Base-by-base conservation (phyloP, 2,329 filamentous ascomycete species). In the Aureobasidium sp. region DNA sequence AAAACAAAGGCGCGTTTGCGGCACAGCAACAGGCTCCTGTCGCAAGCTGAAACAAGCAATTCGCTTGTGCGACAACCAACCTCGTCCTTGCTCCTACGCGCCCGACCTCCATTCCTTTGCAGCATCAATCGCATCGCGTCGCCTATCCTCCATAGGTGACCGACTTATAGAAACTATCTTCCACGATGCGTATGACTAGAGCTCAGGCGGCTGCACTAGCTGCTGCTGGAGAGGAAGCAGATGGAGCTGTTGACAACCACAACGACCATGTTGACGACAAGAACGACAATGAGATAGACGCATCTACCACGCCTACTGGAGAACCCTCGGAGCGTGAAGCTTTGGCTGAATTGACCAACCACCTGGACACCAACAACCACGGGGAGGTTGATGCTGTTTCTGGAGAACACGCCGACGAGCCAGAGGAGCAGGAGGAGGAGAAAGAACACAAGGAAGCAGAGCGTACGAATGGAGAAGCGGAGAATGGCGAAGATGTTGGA, bases 111-210 rank as follows among this genome's bases (percentile, higher is more conserved):
- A 54, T 41, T 52, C 37, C 11, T 36, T 30, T 10, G 7, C 27
- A 54, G 25, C 21, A 53, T 21, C 21, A 21, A 21, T 53, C 34
- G 32, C 41, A 54, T 58, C 39, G n/a, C 13, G 5, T 49, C n/a
- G 6, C 15, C 41, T 30, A 32, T 42, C 57, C 32, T 15, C 9
- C 15, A 32, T 30, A 32, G 45, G 30, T 10, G 36, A 11, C 21
- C 13, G 10, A n/a, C 1, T 36, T 15, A 30, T 36, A 7, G 29
- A 21, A 11, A 25, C 7, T 7, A 50, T 36, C 11, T 15, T n/a
- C 16, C 30, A 50, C 2, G n/a, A 75, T 74, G 72, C 76, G 77
- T 70, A 70, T 78, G 64, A 79, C 77, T 60, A 74, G 77, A 63
- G 75, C 76, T 39, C 69, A 70, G 57, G 72, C 71, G 16, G 73